Percentiles rank a stretch among this genome's conserved stretches.
phyloP scores from a whole-genome alignment of 768 basidiomycete genomes.

The Tulasnella sp. region DNA sequence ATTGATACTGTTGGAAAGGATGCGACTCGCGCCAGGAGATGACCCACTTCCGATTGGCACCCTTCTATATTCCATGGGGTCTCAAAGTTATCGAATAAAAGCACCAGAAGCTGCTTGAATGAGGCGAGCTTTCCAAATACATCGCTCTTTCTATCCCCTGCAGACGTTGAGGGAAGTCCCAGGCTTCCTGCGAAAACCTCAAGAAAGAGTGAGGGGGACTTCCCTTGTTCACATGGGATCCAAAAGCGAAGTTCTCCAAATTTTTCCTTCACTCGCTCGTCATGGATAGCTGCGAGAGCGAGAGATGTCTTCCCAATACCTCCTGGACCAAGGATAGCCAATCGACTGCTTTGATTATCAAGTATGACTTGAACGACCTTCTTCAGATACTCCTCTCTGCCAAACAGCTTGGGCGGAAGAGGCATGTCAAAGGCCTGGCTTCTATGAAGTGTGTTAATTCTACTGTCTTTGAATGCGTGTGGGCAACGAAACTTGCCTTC shows the following conservation, averaged over 20 bases:
- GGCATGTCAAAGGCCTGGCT: background rate
- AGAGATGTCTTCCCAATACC: conserved; percentile 33
- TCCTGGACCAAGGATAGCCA: conserved; percentile 23
- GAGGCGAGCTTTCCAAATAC: conserved; percentile 20
- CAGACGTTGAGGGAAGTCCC: conserved; percentile 20
- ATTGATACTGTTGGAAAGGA: conserved; percentile 24
- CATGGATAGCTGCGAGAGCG: conserved; percentile 27
- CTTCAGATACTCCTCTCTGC: background rate
- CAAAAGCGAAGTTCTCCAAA: conserved; percentile 25
- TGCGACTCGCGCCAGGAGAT: conserved; percentile 22
- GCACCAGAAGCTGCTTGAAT: background rate
- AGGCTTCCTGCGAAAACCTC: conserved; percentile 22
- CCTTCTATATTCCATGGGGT: conserved; percentile 27
- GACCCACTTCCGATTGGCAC: conserved; percentile 20
- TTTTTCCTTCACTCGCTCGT: conserved; percentile 18
- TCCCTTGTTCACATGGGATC: conserved; percentile 28
- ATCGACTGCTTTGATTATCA: background rate
- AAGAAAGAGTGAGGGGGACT: conserved; percentile 22
- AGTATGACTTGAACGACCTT: background rate
- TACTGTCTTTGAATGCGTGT: background rate
- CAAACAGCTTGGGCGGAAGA: background rate
- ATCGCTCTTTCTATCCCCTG: conserved; percentile 19
- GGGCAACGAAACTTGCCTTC: background rate
- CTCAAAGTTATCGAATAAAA: conserved; percentile 27
- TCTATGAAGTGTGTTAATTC: background rate